Percentiles rank a stretch among this genome's conserved stretches.
phyloP scores from a whole-genome alignment of 768 basidiomycete species.

The Russula olivacea region DNA sequence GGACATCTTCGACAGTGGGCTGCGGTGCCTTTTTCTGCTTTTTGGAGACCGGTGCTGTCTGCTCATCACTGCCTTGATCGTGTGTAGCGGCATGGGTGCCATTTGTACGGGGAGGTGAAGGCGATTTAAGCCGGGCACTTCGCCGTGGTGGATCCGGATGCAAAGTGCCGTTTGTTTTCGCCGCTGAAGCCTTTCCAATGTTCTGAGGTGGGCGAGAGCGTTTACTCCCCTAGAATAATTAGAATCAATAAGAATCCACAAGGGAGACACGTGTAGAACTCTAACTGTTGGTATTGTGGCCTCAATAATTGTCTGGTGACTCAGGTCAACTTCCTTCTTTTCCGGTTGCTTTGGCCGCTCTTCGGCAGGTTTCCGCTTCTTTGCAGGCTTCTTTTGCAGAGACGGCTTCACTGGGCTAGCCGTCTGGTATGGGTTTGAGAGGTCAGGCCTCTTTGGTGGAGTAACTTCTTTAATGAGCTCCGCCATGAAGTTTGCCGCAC shows the following conservation, averaged over 20 bases:
- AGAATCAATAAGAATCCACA: constrained; percentile 12
- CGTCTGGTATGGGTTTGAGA: constrained; percentile 74
- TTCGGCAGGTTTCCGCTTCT: constrained; percentile 30
- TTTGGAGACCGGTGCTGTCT: constrained; percentile 39
- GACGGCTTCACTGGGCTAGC: constrained; percentile 56
- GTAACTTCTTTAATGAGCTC: constrained; percentile 67
- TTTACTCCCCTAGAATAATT: constrained; percentile 56
- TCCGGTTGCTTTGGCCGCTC: constrained; percentile 18
- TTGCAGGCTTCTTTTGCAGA: constrained; percentile 26
- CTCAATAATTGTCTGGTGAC: constrained; percentile 67
- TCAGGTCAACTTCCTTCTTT: constrained; percentile 31
- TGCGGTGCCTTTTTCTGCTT: constrained; percentile 40
- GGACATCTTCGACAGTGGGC: constrained; percentile 31
- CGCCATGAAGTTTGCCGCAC: constrained; percentile 63
- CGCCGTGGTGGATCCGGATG: constrained; percentile 25
- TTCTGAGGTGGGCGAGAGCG: constrained; percentile 66
- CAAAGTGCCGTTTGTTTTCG: constrained; percentile 20
- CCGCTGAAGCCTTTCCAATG: constrained; percentile 37
- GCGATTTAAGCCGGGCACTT: constrained; percentile 27
- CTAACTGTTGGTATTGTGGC: constrained; percentile 57
- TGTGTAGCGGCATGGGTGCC: constrained; percentile 6
- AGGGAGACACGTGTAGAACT: constrained; percentile 38
- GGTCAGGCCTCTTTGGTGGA: constrained; percentile 54
- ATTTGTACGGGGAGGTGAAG: constrained; percentile 20
- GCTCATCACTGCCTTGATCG: constrained; percentile 32